Evolutionary conservation across 2,329 filamentous ascomycete genomes (phyloP).

Genomic region (Chaetomium globosum): DNA sequence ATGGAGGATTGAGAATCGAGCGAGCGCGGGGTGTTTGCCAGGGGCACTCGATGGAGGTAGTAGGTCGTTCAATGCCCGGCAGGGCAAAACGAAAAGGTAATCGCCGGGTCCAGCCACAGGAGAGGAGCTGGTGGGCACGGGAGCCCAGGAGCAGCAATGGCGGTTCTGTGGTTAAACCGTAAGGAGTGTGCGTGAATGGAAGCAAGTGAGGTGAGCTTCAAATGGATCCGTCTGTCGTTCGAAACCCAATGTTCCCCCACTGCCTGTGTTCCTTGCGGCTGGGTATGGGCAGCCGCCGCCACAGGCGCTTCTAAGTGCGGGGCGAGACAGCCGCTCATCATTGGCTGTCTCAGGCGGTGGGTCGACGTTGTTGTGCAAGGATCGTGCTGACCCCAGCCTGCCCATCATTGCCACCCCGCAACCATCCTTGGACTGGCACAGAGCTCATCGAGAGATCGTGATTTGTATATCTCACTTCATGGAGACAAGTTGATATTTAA

Average conservation of each 20-base stretch:
- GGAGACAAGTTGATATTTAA: neutral
- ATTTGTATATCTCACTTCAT: too few species aligned
- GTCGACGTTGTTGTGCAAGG: neutral
- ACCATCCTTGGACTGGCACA: neutral
- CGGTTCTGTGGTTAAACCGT: neutral
- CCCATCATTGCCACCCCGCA: neutral
- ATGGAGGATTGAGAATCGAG: neutral
- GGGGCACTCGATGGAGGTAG: neutral
- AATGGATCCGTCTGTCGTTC: conserved; percentile 9
- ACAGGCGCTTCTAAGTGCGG: neutral
- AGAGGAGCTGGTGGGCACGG: conserved; percentile 27
- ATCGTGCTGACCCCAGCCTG: too few species aligned
- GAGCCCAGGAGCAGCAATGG: conserved; percentile 23
- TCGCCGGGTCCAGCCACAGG: conserved; percentile 20
- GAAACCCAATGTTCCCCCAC: conserved; percentile 1
- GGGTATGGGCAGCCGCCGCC: conserved; percentile 13
- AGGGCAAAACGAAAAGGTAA: neutral
- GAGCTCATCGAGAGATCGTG: neutral
- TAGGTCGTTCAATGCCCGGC: conserved; percentile 4
- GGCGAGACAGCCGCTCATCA: neutral
- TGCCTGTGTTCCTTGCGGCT: neutral
- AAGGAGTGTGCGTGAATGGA: conserved; percentile 1
- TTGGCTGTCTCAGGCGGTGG: neutral
- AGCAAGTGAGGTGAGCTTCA: conserved; percentile 11
- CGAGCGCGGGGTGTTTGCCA: conserved; percentile 13